A percentile compares a stretch with the other conserved stretches of the same genome.
Evolutionary conservation across 495 filamentous ascomycete species (phyloP).

Genomic region (Aspergillus hancockii): DNA sequence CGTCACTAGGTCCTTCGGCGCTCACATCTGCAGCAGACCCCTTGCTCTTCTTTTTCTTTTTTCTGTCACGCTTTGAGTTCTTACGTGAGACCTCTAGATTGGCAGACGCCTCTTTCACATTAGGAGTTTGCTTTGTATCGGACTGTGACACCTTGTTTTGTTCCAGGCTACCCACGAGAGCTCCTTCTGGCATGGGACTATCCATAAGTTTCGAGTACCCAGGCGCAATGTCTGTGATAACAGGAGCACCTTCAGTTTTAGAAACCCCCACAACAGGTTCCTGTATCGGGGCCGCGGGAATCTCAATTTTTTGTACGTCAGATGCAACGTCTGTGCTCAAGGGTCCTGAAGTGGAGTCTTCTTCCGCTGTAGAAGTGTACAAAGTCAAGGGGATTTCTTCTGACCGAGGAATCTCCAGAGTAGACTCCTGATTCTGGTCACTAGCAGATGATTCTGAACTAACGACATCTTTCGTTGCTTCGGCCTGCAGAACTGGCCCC

Average conservation of each 20-base stretch:
- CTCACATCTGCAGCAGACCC: conserved; percentile 13
- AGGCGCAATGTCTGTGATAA: background rate
- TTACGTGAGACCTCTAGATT: conserved; percentile 27
- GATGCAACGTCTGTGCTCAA: background rate
- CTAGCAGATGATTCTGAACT: background rate
- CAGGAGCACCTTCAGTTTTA: background rate
- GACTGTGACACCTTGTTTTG: background rate
- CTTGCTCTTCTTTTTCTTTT: conserved; percentile 40
- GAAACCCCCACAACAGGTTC: background rate
- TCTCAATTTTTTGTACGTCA: background rate
- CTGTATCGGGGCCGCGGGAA: background rate
- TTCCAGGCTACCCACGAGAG: conserved; percentile 3
- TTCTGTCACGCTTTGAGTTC: conserved; percentile 38
- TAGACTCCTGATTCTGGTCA: background rate
- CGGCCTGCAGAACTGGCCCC: background rate
- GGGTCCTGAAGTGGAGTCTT: background rate
- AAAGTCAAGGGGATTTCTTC: background rate
- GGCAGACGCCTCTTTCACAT: conserved; percentile 13
- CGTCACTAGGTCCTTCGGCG: conserved; percentile 5
- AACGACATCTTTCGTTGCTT: background rate
- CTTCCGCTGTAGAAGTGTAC: background rate
- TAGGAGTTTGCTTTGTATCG: background rate
- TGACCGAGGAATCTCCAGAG: background rate
- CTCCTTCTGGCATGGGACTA: background rate
- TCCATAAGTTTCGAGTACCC: background rate